Evolutionary conservation across 495 filamentous ascomycete genomes (phyloP).

Genomic region (Penicillium waksmanii): DNA sequence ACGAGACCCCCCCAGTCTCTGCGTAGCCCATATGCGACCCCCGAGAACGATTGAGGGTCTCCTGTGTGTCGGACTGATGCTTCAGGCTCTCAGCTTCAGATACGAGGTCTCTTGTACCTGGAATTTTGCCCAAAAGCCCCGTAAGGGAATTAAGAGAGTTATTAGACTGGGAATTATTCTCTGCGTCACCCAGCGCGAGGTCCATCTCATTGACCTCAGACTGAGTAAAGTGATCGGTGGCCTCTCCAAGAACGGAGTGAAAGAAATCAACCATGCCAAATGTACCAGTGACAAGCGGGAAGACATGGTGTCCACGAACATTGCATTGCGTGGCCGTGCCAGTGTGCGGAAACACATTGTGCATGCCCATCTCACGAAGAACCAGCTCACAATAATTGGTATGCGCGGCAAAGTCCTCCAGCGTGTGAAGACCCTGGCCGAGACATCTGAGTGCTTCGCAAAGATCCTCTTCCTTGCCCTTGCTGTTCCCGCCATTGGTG

Average conservation of each 20-base stretch:
- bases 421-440: conserved; percentile 88
- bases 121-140: conserved; percentile 74
- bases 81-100: conserved; percentile 77
- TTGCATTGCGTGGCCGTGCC: conserved; percentile 76
- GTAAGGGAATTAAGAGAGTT: conserved; percentile 61
- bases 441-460: conserved; percentile 87
- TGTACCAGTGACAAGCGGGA: conserved; percentile 84
- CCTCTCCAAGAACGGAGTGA: conserved; percentile 95
- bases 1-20: conserved; percentile 20
- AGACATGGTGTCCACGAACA: conserved; percentile 73
- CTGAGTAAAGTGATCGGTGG: conserved; percentile 93
- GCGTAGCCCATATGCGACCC: conserved; percentile 40
- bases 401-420: conserved; percentile 96
- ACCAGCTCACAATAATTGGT: conserved; percentile 92
- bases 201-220: conserved; percentile 92
- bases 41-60: conserved; percentile 58
- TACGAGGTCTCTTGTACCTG: conserved; percentile 77
- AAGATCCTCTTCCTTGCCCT: conserved; percentile 81
- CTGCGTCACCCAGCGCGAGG: conserved; percentile 66
- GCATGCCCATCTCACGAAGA: conserved; percentile 81
- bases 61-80: conserved; percentile 72
- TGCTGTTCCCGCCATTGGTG: conserved; percentile 64
- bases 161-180: conserved; percentile 51
- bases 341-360: conserved; percentile 82
- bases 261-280: conserved; percentile 96